A percentile compares a stretch with the other conserved stretches of the same genome.
Evolutionary conservation across 257 asterid species (phyloP).

Genomic region (Verbena officinalis): DNA sequence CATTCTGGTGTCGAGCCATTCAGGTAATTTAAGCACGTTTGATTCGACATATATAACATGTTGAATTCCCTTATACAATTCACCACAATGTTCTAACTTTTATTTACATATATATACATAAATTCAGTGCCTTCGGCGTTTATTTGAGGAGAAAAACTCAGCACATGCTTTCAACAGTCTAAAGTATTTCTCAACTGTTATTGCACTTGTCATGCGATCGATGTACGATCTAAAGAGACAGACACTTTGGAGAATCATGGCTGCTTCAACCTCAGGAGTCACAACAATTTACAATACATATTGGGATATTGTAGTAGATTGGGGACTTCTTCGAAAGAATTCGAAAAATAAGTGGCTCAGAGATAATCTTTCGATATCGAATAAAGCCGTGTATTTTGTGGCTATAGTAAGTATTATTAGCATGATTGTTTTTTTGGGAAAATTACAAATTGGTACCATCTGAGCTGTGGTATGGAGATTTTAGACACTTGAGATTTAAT

Average conservation of each 20-base stretch:
- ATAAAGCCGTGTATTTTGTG: constrained; percentile 58
- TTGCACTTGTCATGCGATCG: constrained; percentile 65
- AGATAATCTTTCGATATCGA: constrained; percentile 67
- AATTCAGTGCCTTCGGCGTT: constrained; percentile 67
- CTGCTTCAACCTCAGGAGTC: constrained; percentile 56
- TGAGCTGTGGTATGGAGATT: too few species aligned
- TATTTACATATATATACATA: neutral
- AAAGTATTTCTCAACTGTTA: constrained; percentile 64
- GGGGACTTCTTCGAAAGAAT: constrained; percentile 67
- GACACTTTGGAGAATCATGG: constrained; percentile 45
- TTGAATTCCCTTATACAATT: too few species aligned
- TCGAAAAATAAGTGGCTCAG: constrained; percentile 73
- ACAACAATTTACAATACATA: constrained; percentile 63
- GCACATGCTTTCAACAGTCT: constrained; percentile 57
- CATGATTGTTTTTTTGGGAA: neutral
- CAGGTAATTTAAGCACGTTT: constrained; percentile 44
- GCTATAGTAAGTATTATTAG: constrained; percentile 61
- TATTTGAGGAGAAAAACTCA: constrained; percentile 49
- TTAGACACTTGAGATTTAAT: too few species aligned
- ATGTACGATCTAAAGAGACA: constrained; percentile 36
- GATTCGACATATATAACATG: neutral
- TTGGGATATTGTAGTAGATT: constrained; percentile 79
- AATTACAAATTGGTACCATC: too few species aligned
- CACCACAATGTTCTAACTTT: too few species aligned
- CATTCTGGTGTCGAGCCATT: constrained; percentile 61